Conservation (phyloP, 352 stramenopile species). For the Thalassiosira tumida region DNA sequence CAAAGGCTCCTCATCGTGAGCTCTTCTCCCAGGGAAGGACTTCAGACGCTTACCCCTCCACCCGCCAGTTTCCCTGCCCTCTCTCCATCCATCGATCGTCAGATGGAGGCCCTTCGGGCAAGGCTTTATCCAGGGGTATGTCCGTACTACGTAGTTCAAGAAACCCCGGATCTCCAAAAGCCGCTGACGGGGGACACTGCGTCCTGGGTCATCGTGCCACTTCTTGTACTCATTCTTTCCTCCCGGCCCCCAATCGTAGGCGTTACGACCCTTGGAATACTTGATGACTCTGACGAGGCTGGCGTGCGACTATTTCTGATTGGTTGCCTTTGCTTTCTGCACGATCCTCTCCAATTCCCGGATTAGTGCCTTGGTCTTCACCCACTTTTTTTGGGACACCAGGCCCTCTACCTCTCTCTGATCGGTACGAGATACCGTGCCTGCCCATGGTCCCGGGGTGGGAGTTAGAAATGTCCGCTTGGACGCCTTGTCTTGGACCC, state of each 20-base stretch:
- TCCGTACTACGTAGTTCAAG: neutral
- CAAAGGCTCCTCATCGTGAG: no score
- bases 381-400: constrained; percentile 9
- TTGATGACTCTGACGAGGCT: no score
- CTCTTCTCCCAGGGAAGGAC: no score
- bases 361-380: neutral
- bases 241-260: no score
- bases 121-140: constrained; percentile 67
- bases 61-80: constrained; percentile 54
- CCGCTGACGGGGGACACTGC: neutral
- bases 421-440: constrained; percentile 51
- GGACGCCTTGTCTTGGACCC: constrained; percentile 79
- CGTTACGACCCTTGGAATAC: no score
- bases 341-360: neutral
- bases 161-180: neutral
- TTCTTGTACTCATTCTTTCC: no score
- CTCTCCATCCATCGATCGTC: constrained; percentile 79
- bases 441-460: constrained; percentile 77
- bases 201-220: neutral
- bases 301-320: no score
- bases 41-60: constrained; percentile 49
- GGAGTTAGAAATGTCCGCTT: constrained; percentile 56
- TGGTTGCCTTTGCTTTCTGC: no score
- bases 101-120: constrained; percentile 83
- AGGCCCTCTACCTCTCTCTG: neutral